Evolutionary conservation across 2,329 filamentous ascomycete species (phyloP).

Genomic region (Neurospora crassa): DNA sequence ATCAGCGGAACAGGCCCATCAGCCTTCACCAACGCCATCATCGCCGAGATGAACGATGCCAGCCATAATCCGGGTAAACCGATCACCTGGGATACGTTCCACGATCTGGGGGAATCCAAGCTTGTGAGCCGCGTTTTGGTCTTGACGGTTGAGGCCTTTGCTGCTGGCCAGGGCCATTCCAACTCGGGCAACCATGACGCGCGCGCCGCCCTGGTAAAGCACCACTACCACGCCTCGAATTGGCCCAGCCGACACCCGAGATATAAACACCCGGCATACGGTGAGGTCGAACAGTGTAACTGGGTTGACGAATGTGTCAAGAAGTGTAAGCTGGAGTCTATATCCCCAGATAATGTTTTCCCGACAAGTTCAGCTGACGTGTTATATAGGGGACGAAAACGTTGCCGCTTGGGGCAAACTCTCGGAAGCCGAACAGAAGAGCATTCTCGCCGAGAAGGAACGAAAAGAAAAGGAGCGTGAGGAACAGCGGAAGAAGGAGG

Average conservation of each 20-base stretch:
- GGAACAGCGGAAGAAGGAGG: conserved; percentile 16
- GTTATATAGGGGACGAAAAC: conserved; percentile 42
- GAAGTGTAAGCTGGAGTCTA: conserved; percentile 31
- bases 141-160: conserved; percentile 62
- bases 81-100: conserved; percentile 55
- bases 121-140: conserved; percentile 56
- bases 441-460: conserved; percentile 30
- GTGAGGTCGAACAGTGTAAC: conserved; percentile 62
- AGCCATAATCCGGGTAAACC: conserved; percentile 26
- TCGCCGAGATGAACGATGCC: conserved; percentile 51
- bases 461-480: conserved; percentile 21
- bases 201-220: conserved; percentile 57
- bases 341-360: not conserved
- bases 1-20: conserved; percentile 65
- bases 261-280: conserved; percentile 58
- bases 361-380: not conserved
- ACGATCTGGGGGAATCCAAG: conserved; percentile 56
- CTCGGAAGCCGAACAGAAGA: conserved; percentile 48
- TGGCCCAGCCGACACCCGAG: conserved; percentile 60
- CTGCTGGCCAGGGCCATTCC: conserved; percentile 63
- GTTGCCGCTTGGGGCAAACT: conserved; percentile 50
- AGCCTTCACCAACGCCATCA: conserved; percentile 56
- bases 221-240: conserved; percentile 65
- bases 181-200: conserved; percentile 62
- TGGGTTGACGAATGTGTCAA: conserved; percentile 56